phyloP scores from a whole-genome alignment of 202 grass and related monocot species.

The Schoenoplectus tabernaemontani region DNA sequence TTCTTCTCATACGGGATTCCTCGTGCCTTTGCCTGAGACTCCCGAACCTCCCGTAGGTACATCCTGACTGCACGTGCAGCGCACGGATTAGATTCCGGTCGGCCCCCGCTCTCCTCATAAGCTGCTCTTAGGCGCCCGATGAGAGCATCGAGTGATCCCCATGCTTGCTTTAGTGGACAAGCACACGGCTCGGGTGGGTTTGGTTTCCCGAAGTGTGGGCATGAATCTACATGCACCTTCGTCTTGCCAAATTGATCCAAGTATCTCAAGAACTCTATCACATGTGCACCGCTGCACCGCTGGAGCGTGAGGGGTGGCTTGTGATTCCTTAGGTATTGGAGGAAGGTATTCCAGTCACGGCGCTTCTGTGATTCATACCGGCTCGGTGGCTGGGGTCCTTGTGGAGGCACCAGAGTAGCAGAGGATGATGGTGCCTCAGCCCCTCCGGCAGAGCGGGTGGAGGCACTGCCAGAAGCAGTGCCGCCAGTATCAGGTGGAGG shows the following conservation, averaged over 20 bases:
- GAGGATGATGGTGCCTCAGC: constrained; percentile 6
- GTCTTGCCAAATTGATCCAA: constrained; percentile 99
- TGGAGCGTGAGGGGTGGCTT: constrained; percentile 69
- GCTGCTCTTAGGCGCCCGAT: constrained; percentile 95
- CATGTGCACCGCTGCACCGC: constrained; percentile 83
- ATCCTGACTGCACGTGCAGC: constrained; percentile 58
- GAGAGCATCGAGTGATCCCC: constrained; percentile 94
- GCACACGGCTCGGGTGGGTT: constrained; percentile 65
- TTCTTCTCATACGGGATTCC: constrained; percentile 90
- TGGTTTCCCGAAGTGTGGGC: constrained; percentile 79
- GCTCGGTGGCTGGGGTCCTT: constrained; percentile 28
- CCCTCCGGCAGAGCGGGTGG: not conserved
- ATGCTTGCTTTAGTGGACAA: constrained; percentile 86
- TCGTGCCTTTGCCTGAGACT: constrained; percentile 76
- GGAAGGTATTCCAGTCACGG: constrained; percentile 96
- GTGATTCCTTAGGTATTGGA: constrained; percentile 82
- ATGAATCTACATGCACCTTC: constrained; percentile 70
- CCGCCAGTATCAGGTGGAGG: constrained; percentile 30
- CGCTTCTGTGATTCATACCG: constrained; percentile 98
- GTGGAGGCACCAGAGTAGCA: not conserved
- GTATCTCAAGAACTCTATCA: constrained; percentile 97
- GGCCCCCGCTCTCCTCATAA: constrained; percentile 81
- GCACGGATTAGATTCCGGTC: constrained; percentile 77
- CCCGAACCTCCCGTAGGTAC: constrained; percentile 77
- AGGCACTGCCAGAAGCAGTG: not conserved